phyloP scores from a whole-genome alignment of 805 yeast genomes.

The Ogataea ganodermae region DNA sequence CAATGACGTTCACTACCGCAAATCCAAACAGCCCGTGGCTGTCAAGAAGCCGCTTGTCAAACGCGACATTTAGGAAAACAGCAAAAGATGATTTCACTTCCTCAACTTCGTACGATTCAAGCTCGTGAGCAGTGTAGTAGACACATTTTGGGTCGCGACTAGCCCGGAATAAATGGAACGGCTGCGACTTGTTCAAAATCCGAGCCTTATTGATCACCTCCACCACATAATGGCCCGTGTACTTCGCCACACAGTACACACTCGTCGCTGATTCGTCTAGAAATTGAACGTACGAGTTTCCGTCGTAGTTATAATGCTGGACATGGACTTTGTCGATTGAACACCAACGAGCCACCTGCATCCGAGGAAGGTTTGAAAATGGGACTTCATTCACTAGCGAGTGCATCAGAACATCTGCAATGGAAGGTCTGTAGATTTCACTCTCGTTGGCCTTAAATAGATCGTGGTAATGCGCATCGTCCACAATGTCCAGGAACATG shows the following conservation, averaged over 20 bases:
- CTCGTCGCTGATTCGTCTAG: slow-evolving; percentile 27
- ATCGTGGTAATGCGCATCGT: slow-evolving; percentile 41
- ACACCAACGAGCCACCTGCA: slow-evolving; percentile 71
- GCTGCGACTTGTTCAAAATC: slow-evolving; percentile 73
- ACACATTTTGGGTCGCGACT: slow-evolving; percentile 33
- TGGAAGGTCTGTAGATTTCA: slow-evolving; percentile 50
- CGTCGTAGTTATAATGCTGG: slow-evolving; percentile 41
- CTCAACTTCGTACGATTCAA: slow-evolving; percentile 52
- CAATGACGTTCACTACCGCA: slow-evolving; percentile 26
- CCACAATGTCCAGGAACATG: slow-evolving; percentile 59
- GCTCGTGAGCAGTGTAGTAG: slow-evolving; percentile 73
- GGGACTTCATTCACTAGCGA: slow-evolving; percentile 86
- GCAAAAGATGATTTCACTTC: slow-evolving; percentile 62
- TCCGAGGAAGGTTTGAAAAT: slow-evolving; percentile 60
- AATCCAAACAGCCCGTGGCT: slow-evolving; percentile 31
- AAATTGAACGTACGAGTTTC: slow-evolving; percentile 31
- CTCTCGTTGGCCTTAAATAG: slow-evolving; percentile 12
- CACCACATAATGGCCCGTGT: slow-evolving; percentile 44
- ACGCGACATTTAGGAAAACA: slow-evolving; percentile 61
- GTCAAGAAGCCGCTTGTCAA: slow-evolving; percentile 40
- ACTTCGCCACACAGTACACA: slow-evolving; percentile 28
- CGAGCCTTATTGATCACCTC: slow-evolving; percentile 67
- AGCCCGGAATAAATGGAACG: slow-evolving; percentile 80
- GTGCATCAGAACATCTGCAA: slow-evolving; percentile 85
- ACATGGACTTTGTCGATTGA: slow-evolving; percentile 57